phyloP scores from a whole-genome alignment of 192 early-diverging fungal species.

The Coemansia furcata region DNA sequence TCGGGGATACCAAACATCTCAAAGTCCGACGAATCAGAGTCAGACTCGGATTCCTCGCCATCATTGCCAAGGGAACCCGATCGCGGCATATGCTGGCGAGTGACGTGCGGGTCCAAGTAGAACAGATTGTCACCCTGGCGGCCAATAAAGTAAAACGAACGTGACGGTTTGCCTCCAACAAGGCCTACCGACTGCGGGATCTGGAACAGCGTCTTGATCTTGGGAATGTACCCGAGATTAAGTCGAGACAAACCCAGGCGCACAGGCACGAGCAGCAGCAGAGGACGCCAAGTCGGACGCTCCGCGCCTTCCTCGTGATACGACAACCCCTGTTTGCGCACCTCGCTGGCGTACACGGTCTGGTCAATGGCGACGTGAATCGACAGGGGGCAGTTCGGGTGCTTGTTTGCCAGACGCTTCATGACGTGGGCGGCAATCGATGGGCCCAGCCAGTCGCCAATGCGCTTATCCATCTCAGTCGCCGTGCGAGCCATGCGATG shows the following conservation, averaged over 20 bases:
- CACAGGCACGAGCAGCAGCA: slow-evolving; percentile 53
- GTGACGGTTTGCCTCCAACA: slow-evolving; percentile 52
- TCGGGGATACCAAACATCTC: slow-evolving; percentile 40
- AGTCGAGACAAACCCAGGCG: slow-evolving; percentile 51
- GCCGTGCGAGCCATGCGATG: slow-evolving; percentile 54
- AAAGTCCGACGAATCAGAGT: slow-evolving; percentile 50
- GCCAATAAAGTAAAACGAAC: slow-evolving; percentile 54
- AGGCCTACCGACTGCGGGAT: slow-evolving; percentile 54
- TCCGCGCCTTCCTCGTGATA: slow-evolving; percentile 12
- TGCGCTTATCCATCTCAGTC: slow-evolving; percentile 52
- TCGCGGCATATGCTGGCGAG: slow-evolving; percentile 43
- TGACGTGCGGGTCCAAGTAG: slow-evolving; percentile 55
- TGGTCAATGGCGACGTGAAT: slow-evolving; percentile 55
- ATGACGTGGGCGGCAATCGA: slow-evolving; percentile 55
- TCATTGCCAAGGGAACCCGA: slow-evolving; percentile 11
- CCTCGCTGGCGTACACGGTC: slow-evolving; percentile 47
- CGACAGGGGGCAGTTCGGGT: slow-evolving; percentile 41
- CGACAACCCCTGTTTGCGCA: slow-evolving; percentile 42
- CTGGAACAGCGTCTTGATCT: slow-evolving; percentile 52
- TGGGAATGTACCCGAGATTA: slow-evolving; percentile 44
- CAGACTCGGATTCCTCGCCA: slow-evolving; percentile 20
- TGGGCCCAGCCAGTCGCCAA: slow-evolving; percentile 55
- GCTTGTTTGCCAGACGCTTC: slow-evolving; percentile 49
- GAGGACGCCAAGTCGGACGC: slow-evolving; percentile 33
- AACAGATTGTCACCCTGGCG: slow-evolving; percentile 51